Evolutionary conservation across 148 eudicot species (phyloP).

Genomic region (Drosera capensis): DNA sequence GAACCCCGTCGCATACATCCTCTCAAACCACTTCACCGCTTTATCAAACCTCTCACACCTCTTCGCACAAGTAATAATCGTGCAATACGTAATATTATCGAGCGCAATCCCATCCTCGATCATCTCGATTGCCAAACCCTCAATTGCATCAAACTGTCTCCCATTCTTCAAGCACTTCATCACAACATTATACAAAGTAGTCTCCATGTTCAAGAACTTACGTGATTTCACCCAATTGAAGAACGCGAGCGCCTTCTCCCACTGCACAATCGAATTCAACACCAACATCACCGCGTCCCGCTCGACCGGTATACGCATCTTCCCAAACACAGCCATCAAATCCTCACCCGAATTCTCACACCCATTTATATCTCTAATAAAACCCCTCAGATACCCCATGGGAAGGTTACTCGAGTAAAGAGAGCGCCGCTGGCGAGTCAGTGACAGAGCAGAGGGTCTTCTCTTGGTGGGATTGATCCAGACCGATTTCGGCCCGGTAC

Average conservation of each 20-base stretch:
- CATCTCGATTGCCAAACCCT: conserved; percentile 82
- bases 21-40: conserved; percentile 98
- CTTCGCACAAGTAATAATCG: conserved; percentile 91
- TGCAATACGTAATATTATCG: conserved; percentile 92
- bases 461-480: conserved; percentile 86
- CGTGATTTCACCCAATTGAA: conserved; percentile 77
- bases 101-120: conserved; percentile 40
- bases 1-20: conserved; percentile 86
- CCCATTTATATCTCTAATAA: conserved; percentile 54
- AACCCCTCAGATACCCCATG: conserved; percentile 56
- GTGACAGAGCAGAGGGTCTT: conserved; percentile 54
- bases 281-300: conserved; percentile 64
- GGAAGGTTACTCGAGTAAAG: conserved; percentile 41
- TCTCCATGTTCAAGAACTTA: conserved; percentile 68
- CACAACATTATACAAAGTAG: conserved; percentile 71
- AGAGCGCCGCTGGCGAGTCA: conserved; percentile 54
- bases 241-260: conserved; percentile 65
- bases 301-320: conserved; percentile 39
- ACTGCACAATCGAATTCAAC: conserved; percentile 52
- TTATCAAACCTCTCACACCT: conserved; percentile 59
- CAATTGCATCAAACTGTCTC: conserved; percentile 65
- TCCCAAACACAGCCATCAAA: conserved; percentile 35
- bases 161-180: conserved; percentile 96
- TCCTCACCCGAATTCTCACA: conserved; percentile 23
- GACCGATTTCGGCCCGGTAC: conserved; percentile 49